Evolutionary conservation across 805 yeast species (phyloP).

Genomic region (Hermanozyma aechmeae): DNA sequence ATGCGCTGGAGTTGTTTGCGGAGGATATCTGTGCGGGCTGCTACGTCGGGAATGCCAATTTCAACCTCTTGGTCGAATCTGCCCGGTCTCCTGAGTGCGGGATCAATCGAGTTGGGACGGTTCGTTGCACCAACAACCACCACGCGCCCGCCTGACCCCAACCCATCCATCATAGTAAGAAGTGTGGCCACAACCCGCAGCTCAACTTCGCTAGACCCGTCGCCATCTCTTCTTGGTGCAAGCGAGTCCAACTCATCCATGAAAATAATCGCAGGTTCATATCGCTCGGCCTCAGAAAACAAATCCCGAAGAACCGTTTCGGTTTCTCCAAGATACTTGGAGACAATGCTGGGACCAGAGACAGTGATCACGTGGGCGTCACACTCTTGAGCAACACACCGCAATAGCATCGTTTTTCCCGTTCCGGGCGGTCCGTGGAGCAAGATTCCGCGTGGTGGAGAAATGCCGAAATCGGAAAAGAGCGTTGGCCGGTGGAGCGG

Average conservation of each 20-base stretch:
- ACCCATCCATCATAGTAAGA: slow-evolving; percentile 71
- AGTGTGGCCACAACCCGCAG: slow-evolving; percentile 85
- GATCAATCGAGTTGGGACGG: slow-evolving; percentile 58
- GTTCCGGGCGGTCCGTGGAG: slow-evolving; percentile 97
- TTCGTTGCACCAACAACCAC: slow-evolving; percentile 72
- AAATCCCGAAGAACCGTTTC: slow-evolving; percentile 75
- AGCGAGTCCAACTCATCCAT: slow-evolving; percentile 92
- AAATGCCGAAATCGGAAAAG: slow-evolving; percentile 76
- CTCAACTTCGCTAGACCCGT: slow-evolving; percentile 87
- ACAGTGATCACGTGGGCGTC: slow-evolving; percentile 80
- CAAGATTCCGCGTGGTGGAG: slow-evolving; percentile 90
- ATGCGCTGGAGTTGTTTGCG: slow-evolving; percentile 48
- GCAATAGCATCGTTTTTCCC: slow-evolving; percentile 83
- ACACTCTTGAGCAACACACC: slow-evolving; percentile 70
- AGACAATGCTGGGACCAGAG: slow-evolving; percentile 85
- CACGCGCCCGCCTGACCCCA: slow-evolving; percentile 55
- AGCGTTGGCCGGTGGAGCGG: slow-evolving; percentile 74
- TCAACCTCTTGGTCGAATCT: slow-evolving; percentile 86
- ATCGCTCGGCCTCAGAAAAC: slow-evolving; percentile 76
- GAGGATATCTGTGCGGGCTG: slow-evolving; percentile 68
- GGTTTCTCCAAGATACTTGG: slow-evolving; percentile 91
- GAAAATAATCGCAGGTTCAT: slow-evolving; percentile 80
- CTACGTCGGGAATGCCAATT: slow-evolving; percentile 84
- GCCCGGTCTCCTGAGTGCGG: slow-evolving; percentile 77
- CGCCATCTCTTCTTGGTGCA: slow-evolving; percentile 76